Evolutionary conservation across 148 eudicot species (phyloP), one percentile per base, ranked within the genome.

Genomic region (Mesembryanthemum crystallinum): DNA sequence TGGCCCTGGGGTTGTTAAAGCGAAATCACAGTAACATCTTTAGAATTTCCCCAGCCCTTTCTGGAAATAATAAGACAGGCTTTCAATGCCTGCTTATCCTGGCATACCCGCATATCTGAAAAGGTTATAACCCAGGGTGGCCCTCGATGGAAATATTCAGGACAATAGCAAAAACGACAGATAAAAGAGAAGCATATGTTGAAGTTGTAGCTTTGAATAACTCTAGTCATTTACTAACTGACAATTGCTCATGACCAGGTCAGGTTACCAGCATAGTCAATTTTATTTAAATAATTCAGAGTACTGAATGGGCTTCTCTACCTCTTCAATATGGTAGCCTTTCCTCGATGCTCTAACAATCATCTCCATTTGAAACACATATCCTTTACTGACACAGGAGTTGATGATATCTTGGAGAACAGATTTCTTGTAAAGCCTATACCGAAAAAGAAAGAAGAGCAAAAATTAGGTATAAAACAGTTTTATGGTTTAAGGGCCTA

Each of bases 291-390:
- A 78, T 20, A 37, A 52, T 23, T 28, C 29, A 27, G 7, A 33
- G 37, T 23, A 71, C 17, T 14, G n/a, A 25, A 51, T 3, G 64
- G 64, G 51, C 47, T 35, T 21, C 35, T 21, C 24, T 84, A 93
- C 98, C 97, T 95, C 98, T 86, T 92, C 90, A 69, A 92, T 95
- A 76, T 82, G 94, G 80, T 88, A 87, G 47, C 94, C 96, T 86
- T 94, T 86, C 82, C 98, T 88, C 78, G 96, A 85, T 80, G 98
- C 97, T 82, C 98, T 81, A 67, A 94, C 98, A 73, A 92, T 94
- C 91, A 92, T 92, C 87, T 92, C 96, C 98, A 95, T 95, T 88
- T 90, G 97, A 80, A 90, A 90, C 74, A 95, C 96, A 60, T 95
- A 89, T 24, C 94, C 97, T 83, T 94, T 92, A 76, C 97, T 94